Percentiles rank a stretch among this genome's conserved stretches.
Evolutionary conservation across 441 rosid species (phyloP).

Genomic region (Metrosideros polymorpha): DNA sequence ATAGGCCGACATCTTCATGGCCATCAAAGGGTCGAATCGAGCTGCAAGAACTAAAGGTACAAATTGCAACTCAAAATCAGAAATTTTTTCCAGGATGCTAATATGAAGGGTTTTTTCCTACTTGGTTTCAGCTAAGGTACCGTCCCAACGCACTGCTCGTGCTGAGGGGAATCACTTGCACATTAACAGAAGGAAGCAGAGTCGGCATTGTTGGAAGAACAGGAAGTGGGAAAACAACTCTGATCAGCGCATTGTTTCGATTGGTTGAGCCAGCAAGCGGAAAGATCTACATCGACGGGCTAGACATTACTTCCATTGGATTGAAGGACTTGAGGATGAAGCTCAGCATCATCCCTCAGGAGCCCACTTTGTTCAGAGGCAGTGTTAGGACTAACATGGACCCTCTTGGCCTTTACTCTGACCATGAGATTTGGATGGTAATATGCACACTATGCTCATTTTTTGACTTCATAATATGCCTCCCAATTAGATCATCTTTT

Average conservation of each 20-base stretch:
- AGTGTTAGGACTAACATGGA: not conserved
- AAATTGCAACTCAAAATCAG: not conserved
- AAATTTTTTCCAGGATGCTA: not conserved
- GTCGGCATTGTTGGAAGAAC: not conserved
- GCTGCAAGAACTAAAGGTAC: conserved; percentile 63
- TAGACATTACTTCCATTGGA: not conserved
- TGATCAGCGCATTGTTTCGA: conserved; percentile 45
- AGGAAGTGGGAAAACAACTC: conserved; percentile 26
- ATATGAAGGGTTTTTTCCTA: not conserved
- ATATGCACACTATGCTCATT: not conserved
- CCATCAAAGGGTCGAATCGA: conserved; percentile 70
- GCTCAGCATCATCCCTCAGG: not conserved
- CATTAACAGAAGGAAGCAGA: not conserved
- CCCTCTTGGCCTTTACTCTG: not conserved
- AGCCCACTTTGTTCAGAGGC: not conserved
- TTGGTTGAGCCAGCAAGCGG: not conserved
- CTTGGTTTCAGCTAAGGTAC: not conserved
- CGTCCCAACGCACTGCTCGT: not conserved
- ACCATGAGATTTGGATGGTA: conserved; percentile 5
- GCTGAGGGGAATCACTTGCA: not conserved
- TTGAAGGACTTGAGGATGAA: not conserved
- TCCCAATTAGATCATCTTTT: not conserved
- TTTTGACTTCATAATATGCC: not conserved
- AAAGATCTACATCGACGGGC: not conserved
- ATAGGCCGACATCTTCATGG: conserved; percentile 32